phyloP scores from a whole-genome alignment of 2,329 filamentous ascomycete genomes.

The Aureobasidium sp. region DNA sequence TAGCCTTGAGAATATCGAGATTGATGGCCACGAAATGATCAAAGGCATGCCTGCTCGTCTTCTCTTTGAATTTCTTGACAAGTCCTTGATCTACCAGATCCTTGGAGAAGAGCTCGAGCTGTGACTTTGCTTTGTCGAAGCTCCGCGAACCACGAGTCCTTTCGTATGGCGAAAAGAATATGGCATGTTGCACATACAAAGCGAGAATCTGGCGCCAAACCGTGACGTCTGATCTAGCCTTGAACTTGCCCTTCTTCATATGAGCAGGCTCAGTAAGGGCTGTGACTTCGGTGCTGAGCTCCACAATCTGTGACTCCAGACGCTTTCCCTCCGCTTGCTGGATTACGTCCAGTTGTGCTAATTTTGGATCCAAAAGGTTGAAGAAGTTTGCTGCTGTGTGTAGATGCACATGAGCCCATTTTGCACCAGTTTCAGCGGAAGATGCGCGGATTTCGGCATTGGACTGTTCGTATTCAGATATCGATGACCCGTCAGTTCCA shows the following conservation, averaged over 20 bases:
- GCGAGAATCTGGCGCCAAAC: constrained; percentile 77
- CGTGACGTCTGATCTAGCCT: constrained; percentile 54
- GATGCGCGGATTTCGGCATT: background rate
- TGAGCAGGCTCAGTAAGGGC: constrained; percentile 54
- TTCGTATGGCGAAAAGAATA: constrained; percentile 77
- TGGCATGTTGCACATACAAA: constrained; percentile 66
- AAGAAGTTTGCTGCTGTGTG: constrained; percentile 76
- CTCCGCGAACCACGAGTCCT: constrained; percentile 58
- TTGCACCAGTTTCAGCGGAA: background rate
- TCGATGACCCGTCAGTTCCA: background rate
- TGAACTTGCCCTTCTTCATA: constrained; percentile 28
- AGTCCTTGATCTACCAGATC: constrained; percentile 54
- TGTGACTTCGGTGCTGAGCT: constrained; percentile 56
- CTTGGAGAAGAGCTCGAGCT: constrained; percentile 64
- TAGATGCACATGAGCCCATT: constrained; percentile 62
- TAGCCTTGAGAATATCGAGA: constrained; percentile 62
- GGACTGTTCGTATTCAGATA: background rate
- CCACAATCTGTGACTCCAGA: constrained; percentile 54
- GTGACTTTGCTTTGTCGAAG: constrained; percentile 55
- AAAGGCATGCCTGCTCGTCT: constrained; percentile 56
- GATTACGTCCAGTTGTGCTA: constrained; percentile 59
- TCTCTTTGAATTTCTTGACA: constrained; percentile 54
- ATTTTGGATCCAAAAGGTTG: constrained; percentile 60
- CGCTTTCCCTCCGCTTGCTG: constrained; percentile 57
- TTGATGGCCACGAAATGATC: constrained; percentile 65